Percentiles rank a stretch among this genome's conserved stretches.
Conservation (phyloP, 2,329 filamentous ascomycete species). For the Orbilia oligospora region DNA sequence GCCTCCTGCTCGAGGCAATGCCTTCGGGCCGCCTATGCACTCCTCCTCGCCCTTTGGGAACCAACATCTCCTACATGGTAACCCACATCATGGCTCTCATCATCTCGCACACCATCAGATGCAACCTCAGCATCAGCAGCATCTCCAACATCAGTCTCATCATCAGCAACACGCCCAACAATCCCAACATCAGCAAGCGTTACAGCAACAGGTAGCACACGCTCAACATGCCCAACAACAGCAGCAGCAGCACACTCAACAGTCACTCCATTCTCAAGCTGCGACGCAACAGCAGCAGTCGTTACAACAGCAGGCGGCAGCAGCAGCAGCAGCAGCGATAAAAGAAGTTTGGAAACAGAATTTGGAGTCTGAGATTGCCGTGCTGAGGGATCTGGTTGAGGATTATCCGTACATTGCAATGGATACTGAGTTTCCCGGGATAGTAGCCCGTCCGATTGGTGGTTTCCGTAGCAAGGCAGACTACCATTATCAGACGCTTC, state of each 20-base stretch:
- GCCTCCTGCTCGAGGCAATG: conserved; percentile 63
- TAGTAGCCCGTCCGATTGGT: conserved; percentile 95
- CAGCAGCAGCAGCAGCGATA: conserved; percentile 71
- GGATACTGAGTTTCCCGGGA: conserved; percentile 99
- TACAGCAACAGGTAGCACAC: conserved; percentile 62
- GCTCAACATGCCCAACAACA: conserved; percentile 62
- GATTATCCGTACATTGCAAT: conserved; percentile 97
- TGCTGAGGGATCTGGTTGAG: conserved; percentile 85
- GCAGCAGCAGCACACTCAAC: conserved; percentile 68
- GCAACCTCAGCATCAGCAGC: conserved; percentile 69
- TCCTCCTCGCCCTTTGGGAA: conserved; percentile 63
- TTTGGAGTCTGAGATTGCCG: conserved; percentile 88
- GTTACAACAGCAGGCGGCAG: conserved; percentile 73
- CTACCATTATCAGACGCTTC: conserved; percentile 97
- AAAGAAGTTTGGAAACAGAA: conserved; percentile 97
- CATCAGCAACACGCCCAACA: conserved; percentile 70
- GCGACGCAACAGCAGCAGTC: conserved; percentile 53
- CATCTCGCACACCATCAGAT: conserved; percentile 57
- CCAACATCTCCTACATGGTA: conserved; percentile 60
- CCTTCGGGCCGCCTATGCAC: conserved; percentile 63
- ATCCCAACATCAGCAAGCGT: conserved; percentile 73
- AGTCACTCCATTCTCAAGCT: conserved; percentile 50
- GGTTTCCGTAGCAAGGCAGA: conserved; percentile 94
- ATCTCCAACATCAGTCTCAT: conserved; percentile 68
- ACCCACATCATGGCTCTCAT: conserved; percentile 52